These are phyloP conservation scores for Wickerhamomyces rabaulensis DNA, from an alignment of 805 yeast genomes.

Conservation along the genomic window DNA sequence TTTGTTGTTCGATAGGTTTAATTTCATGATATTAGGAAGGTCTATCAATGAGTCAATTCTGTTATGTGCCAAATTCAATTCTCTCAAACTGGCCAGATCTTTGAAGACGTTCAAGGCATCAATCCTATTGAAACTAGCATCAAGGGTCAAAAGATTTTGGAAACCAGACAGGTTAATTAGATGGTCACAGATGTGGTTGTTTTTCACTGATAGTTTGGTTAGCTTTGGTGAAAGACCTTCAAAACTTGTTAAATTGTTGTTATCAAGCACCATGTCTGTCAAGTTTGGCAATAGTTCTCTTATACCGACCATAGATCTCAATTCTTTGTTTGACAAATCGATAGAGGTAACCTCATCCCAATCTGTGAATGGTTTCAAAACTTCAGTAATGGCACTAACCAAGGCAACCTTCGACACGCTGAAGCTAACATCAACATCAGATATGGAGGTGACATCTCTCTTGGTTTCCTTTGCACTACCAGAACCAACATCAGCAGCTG, in stretches of 20 bases:
- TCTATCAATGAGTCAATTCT: constrained; percentile 23
- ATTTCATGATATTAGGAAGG: constrained; percentile 24
- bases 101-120: constrained; percentile 26
- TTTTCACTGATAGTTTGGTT: constrained; percentile 7
- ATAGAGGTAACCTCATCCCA: constrained; percentile 38
- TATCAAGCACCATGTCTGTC: constrained; percentile 7
- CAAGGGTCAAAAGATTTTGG: constrained; percentile 24
- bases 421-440: constrained; percentile 34
- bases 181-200: constrained; percentile 18
- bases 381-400: constrained; percentile 38
- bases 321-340: constrained; percentile 26
- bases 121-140: constrained; percentile 37
- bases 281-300: constrained; percentile 36
- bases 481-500: neutral
- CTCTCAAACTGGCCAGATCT: constrained; percentile 20
- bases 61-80: constrained; percentile 28
- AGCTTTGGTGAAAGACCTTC: constrained; percentile 19
- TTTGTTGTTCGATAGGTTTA: constrained; percentile 33
- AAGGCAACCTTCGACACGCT: constrained; percentile 37
- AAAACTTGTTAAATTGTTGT: constrained; percentile 17
- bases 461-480: neutral
- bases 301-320: constrained; percentile 36
- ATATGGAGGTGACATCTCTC: constrained; percentile 6
- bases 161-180: constrained; percentile 14
- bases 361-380: constrained; percentile 26